These are phyloP conservation scores for Gracilaria caudata DNA, from an alignment of 23 red algal species.

Conservation along the genomic window DNA sequence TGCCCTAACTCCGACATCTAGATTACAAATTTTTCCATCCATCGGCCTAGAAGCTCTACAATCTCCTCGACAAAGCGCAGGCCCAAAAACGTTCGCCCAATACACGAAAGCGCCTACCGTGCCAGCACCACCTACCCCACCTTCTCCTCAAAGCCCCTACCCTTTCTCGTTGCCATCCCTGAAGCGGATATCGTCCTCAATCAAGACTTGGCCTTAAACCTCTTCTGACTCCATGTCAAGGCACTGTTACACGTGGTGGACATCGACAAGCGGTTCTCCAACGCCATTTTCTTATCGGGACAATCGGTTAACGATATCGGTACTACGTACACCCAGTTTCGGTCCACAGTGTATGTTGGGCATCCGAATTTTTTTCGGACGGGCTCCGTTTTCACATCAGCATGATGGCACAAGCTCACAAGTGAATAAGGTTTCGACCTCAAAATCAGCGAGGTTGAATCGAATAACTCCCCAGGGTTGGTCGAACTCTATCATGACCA, in stretches of 20 bases:
- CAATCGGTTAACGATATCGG: constrained; percentile 36
- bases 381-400: constrained; percentile 3
- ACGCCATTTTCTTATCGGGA: constrained; percentile 20
- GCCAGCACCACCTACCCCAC: background rate
- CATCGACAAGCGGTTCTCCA: background rate
- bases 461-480: background rate
- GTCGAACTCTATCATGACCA: constrained; percentile 28
- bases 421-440: constrained; percentile 11
- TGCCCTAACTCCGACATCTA: constrained; percentile 12
- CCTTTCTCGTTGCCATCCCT: constrained; percentile 26
- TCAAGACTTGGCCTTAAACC: constrained; percentile 9
- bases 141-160: constrained; percentile 13
- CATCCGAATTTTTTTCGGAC: background rate
- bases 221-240: constrained; percentile 34
- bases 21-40: constrained; percentile 48
- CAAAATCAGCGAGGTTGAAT: constrained; percentile 15
- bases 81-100: background rate
- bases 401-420: background rate
- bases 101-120: background rate
- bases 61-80: background rate
- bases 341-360: constrained; percentile 23
- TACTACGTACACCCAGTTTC: constrained; percentile 3
- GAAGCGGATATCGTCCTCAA: constrained; percentile 17
- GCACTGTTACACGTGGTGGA: constrained; percentile 20
- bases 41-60: constrained; percentile 13